Percentiles rank a stretch among this genome's conserved stretches.
Evolutionary conservation across 306 rosid species (phyloP).

Genomic region (Citrullus colocynthis): DNA sequence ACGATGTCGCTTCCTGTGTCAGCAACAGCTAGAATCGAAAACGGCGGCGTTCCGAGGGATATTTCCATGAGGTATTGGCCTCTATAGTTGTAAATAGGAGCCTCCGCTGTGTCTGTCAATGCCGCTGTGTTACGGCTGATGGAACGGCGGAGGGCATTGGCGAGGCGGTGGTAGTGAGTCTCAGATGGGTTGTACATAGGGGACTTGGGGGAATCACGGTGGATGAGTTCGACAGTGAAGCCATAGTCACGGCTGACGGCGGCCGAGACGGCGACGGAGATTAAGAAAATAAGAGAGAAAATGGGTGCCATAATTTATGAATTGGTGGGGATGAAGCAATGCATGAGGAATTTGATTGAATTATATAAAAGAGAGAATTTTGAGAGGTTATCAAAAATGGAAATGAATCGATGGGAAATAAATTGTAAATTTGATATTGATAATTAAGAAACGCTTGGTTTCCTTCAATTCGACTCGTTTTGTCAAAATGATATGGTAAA

Average conservation of each 20-base stretch:
- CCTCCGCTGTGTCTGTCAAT: background rate
- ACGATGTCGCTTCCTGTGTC: conserved; percentile 49
- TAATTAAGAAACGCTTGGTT: too few species aligned
- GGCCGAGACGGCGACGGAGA: background rate
- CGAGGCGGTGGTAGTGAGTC: conserved; percentile 14
- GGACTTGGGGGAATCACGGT: conserved; percentile 39
- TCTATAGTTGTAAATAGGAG: background rate
- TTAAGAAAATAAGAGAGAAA: background rate
- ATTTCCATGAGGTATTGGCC: conserved; percentile 34
- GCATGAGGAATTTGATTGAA: background rate
- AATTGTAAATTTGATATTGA: background rate
- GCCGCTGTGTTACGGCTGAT: background rate
- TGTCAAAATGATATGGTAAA: too few species aligned
- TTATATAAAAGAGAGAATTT: background rate
- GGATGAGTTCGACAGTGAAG: conserved; percentile 32
- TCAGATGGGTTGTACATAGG: conserved; percentile 24
- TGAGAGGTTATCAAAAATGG: background rate
- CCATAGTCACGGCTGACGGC: background rate
- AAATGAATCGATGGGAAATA: background rate
- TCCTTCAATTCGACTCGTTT: too few species aligned
- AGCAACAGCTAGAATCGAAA: conserved; percentile 15
- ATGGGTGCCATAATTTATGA: background rate
- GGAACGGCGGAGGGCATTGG: conserved; percentile 27
- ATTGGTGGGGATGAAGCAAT: background rate
- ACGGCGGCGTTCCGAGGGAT: conserved; percentile 43